phyloP scores from a whole-genome alignment of 2,329 filamentous ascomycete genomes.

The Mollisiaceae sp. region DNA sequence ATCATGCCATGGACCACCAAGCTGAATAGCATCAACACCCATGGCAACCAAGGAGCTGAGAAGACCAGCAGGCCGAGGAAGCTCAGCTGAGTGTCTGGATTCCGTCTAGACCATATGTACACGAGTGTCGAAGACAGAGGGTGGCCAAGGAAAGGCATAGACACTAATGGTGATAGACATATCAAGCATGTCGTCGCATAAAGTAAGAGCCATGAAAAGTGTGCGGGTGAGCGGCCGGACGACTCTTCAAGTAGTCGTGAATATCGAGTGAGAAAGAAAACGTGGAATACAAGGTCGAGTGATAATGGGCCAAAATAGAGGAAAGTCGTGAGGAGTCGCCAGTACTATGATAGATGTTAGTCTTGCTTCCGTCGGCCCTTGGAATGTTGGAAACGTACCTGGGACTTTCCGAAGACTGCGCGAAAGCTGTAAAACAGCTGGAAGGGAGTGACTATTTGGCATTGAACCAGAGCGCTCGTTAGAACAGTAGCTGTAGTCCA shows the following conservation, averaged over 20 bases:
- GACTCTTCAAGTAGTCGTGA: constrained; percentile 94
- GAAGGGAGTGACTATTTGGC: constrained; percentile 88
- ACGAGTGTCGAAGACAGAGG: constrained; percentile 91
- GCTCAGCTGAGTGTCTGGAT: constrained; percentile 88
- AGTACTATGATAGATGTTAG: constrained; percentile 67
- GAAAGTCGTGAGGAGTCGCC: constrained; percentile 95
- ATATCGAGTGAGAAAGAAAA: constrained; percentile 98
- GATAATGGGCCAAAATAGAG: constrained; percentile 96
- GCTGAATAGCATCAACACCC: constrained; percentile 93
- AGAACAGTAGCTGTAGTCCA: constrained; percentile 94
- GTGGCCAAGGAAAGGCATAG: constrained; percentile 92
- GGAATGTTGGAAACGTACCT: constrained; percentile 62
- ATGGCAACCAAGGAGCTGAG: constrained; percentile 91
- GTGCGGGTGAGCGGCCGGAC: constrained; percentile 86
- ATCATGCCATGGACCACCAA: constrained; percentile 87
- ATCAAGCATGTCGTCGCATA: constrained; percentile 84
- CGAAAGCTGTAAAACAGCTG: constrained; percentile 97
- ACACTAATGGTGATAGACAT: constrained; percentile 81
- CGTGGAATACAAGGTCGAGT: constrained; percentile 93
- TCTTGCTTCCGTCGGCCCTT: background rate
- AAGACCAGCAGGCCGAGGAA: constrained; percentile 90
- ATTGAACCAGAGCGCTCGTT: constrained; percentile 89
- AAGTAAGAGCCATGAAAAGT: constrained; percentile 92
- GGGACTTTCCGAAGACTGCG: constrained; percentile 87
- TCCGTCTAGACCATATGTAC: constrained; percentile 96